phyloP scores from a whole-genome alignment of 176 grass and related monocot species.

The Musa acuminata region DNA sequence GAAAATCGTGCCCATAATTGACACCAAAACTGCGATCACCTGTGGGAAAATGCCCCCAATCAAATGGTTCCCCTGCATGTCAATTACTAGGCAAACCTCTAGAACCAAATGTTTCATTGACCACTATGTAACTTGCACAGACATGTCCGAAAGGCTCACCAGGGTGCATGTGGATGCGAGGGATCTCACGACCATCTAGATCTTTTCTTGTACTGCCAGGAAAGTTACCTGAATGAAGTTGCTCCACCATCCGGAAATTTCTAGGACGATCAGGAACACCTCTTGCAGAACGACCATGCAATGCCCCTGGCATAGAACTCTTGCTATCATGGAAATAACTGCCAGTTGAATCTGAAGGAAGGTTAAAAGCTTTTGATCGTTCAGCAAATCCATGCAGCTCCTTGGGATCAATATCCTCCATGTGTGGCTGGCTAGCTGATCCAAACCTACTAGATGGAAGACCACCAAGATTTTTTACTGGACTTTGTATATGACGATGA shows the following conservation, averaged over 20 bases:
- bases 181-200: conserved; percentile 29
- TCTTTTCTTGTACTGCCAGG: conserved; percentile 23
- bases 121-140: background rate
- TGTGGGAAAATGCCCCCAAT: conserved; percentile 29
- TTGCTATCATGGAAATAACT: conserved; percentile 3
- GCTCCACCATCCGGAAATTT: conserved; percentile 17
- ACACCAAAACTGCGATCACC: conserved; percentile 32
- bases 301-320: background rate
- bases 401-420: conserved; percentile 14
- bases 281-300: background rate
- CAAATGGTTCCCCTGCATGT: conserved; percentile 18
- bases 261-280: conserved; percentile 33
- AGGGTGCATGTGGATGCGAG: conserved; percentile 19
- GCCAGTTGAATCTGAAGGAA: conserved; percentile 10
- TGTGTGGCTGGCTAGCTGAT: background rate
- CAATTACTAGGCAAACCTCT: conserved; percentile 13
- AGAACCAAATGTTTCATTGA: conserved; percentile 13
- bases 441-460: conserved; percentile 24
- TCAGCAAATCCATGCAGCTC: conserved; percentile 22
- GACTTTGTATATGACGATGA: conserved; percentile 42
- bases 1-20: conserved; percentile 40
- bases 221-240: conserved; percentile 35
- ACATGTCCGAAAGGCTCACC: conserved; percentile 12
- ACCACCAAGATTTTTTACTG: conserved; percentile 32
- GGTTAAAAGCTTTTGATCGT: conserved; percentile 21